Evolutionary conservation across 352 stramenopile genomes (phyloP).

Genomic region (Phytophthora colocasiae): DNA sequence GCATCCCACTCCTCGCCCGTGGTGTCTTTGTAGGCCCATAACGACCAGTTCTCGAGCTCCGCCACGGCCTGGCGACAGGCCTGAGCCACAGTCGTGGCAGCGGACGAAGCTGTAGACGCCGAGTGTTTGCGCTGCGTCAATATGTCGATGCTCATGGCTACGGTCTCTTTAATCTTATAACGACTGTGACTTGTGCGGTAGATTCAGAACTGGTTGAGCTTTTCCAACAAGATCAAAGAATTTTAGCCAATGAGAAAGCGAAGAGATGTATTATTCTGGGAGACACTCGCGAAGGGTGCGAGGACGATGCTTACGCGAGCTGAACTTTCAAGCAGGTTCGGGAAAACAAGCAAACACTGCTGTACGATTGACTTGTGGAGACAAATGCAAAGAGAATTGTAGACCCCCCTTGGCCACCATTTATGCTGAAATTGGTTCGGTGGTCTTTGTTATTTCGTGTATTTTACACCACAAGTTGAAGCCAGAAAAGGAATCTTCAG

Average conservation of each 20-base stretch:
- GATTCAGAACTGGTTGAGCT: conserved; percentile 15
- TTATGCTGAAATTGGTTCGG: conserved; percentile 10
- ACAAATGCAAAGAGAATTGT: conserved; percentile 3
- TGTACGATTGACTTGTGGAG: background rate
- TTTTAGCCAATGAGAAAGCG: background rate
- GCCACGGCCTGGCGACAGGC: conserved; percentile 69
- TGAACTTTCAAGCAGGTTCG: conserved; percentile 2
- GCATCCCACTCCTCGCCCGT: conserved; percentile 86
- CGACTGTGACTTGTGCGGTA: conserved; percentile 1
- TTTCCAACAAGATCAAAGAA: background rate
- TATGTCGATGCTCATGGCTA: conserved; percentile 15
- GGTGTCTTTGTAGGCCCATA: conserved; percentile 81
- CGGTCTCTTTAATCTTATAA: background rate
- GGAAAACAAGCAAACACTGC: background rate
- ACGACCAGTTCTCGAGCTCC: conserved; percentile 80
- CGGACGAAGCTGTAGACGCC: conserved; percentile 21
- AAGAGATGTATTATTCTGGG: background rate
- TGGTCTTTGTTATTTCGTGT: conserved; percentile 6
- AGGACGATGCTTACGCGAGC: background rate
- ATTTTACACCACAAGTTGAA: conserved; percentile 9
- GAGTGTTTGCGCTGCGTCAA: conserved; percentile 32
- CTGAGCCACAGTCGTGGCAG: conserved; percentile 53
- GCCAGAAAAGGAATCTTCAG: conserved; percentile 11
- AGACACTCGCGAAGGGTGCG: background rate
- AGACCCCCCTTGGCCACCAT: background rate